A percentile compares a stretch with the other conserved stretches of the same genome.
These are phyloP conservation scores for Phytopythium vexans DNA, from an alignment of 352 stramenopile species.

Conservation along the genomic window DNA sequence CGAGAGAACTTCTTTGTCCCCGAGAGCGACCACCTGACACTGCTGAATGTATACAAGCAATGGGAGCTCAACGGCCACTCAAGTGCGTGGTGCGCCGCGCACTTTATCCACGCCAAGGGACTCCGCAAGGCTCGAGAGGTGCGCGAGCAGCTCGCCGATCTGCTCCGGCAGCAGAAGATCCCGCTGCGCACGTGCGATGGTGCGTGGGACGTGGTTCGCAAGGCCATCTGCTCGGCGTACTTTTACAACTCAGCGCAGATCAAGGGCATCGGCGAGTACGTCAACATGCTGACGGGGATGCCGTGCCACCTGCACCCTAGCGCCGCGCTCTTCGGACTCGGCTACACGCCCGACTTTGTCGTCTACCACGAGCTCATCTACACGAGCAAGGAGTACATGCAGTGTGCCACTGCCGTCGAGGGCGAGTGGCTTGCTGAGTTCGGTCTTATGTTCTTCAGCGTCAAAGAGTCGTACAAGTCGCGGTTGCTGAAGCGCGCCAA, in stretches of 20 bases:
- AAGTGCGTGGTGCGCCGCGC: conserved; percentile 90
- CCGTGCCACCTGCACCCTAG: conserved; percentile 96
- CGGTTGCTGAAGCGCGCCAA: conserved; percentile 89
- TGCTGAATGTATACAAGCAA: conserved; percentile 96
- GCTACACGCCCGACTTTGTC: conserved; percentile 99
- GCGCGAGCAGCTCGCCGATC: conserved; percentile 95
- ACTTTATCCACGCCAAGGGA: conserved; percentile 98
- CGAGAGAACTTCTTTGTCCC: conserved; percentile 99
- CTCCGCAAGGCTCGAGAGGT: conserved; percentile 91
- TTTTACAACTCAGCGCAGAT: conserved; percentile 99
- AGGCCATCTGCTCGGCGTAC: conserved; percentile 99
- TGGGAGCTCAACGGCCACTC: conserved; percentile 96
- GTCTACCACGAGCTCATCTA: conserved; percentile 99
- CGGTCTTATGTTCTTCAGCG: conserved; percentile 99
- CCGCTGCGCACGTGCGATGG: conserved; percentile 87
- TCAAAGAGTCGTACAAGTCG: conserved; percentile 97
- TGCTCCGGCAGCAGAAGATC: conserved; percentile 97
- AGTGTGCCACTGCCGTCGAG: conserved; percentile 97
- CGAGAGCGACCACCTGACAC: conserved; percentile 96
- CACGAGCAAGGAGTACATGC: conserved; percentile 99
- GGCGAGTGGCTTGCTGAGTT: conserved; percentile 99
- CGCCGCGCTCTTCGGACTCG: conserved; percentile 96
- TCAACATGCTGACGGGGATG: conserved; percentile 99
- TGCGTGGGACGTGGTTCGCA: conserved; percentile 97
- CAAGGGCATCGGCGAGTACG: conserved; percentile 99